Percentiles rank a stretch among this genome's conserved stretches.
Evolutionary conservation across 2,329 filamentous ascomycete species (phyloP).

Genomic region (Gremmenia infestans): DNA sequence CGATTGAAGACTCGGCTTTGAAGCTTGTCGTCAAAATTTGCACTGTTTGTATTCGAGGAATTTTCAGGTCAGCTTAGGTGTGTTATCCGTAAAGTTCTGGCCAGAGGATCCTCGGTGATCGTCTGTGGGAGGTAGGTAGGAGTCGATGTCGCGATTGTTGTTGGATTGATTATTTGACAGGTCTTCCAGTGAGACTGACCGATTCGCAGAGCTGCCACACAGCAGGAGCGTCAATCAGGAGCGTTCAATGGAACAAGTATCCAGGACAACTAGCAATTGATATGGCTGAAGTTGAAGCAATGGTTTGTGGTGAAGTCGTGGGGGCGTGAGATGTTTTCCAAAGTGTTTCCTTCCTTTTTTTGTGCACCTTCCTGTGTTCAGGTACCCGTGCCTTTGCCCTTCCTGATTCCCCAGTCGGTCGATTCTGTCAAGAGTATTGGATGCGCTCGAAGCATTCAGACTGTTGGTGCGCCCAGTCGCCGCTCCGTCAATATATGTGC

Average conservation of each 20-base stretch:
- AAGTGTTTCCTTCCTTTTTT: not conserved
- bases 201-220: not conserved
- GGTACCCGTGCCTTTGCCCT: not conserved
- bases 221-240: not conserved
- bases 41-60: not conserved
- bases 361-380: not conserved
- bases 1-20: slow-evolving; percentile 9
- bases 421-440: slow-evolving; percentile 29
- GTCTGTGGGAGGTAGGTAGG: not conserved
- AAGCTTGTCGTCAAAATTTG: not conserved
- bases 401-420: slow-evolving; percentile 30
- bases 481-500: slow-evolving; percentile 31
- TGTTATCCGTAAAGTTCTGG: no score
- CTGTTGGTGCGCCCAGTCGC: slow-evolving; percentile 44
- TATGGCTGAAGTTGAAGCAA: no score
- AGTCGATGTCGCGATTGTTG: no score
- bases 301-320: no score
- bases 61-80: no score
- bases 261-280: no score
- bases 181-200: not conserved
- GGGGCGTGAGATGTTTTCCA: not conserved
- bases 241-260: no score
- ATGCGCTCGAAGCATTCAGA: slow-evolving; percentile 40
- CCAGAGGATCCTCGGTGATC: no score
- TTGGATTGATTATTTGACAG: no score